Evolutionary conservation across 1,284 basidiomycete species (phyloP), one percentile per base, ranked within the genome.

Genomic region (Tausonia pullulans): DNA sequence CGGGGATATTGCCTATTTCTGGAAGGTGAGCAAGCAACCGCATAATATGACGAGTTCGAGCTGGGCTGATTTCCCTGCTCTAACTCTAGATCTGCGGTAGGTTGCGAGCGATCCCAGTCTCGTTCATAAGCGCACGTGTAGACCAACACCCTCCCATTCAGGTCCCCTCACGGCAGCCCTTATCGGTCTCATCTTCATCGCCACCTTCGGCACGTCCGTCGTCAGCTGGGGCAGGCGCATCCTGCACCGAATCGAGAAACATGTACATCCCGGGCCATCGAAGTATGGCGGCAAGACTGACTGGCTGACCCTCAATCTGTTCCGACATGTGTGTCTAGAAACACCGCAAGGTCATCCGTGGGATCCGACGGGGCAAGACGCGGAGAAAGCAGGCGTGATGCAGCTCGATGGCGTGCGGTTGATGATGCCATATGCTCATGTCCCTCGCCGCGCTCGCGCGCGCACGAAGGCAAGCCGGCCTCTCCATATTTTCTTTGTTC

Each of bases 301-400:
- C 53, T 7, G 27, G 27, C 4, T n/a, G 39, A 27, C 10, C 10
- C 14, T 55, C 52, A 7, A 6, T 40, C 11, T 13, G 39, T 40
- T 5, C 39, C 2, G 1, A 13, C 53, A 27, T 27, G 27, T 53
- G n/a, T 39, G 39, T 3, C 27, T 48, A 59, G 40, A 59, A 59
- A 44, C 58, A 59, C 14, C 58, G 58, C 44, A 59, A 49, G 46
- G 50, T 59, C 58, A 59, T 59, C 16, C 56, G 56, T 3, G 43
- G 27, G 27, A 27, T 27, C 2, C 27, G 27, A 27, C 27, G 27
- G 2, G 27, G 27, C 27, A 27, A 27, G 27, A 27, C 27, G 27
- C 27, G 27, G 27, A 27, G 27, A 27, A 27, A 27, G 27, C 27
- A 27, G 27, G 27, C 27, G 27, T 27, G 27, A 27, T 27, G 27